These are phyloP conservation scores for Posidonia oceanica DNA, from an alignment of 116 monocot species.

Conservation along the genomic window DNA sequence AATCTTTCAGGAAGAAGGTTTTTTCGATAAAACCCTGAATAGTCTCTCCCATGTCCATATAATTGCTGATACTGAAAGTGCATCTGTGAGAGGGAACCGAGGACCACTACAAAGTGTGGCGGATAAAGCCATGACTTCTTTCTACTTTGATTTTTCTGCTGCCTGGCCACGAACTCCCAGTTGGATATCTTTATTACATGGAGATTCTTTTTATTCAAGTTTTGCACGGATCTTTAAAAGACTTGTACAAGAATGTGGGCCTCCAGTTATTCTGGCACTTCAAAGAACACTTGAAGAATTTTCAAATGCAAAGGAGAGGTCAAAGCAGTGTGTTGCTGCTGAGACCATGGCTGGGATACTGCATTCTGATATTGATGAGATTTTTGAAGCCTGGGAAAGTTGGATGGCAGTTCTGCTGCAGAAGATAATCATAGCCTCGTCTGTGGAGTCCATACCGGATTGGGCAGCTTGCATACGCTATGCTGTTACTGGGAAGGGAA, in stretches of 20 bases:
- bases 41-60: slow-evolving; percentile 93
- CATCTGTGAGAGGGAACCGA: slow-evolving; percentile 45
- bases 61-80: slow-evolving; percentile 57
- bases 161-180: slow-evolving; percentile 94
- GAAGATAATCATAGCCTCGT: slow-evolving; percentile 63
- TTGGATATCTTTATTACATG: slow-evolving; percentile 69
- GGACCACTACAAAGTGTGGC: slow-evolving; percentile 63
- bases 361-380: slow-evolving; percentile 76
- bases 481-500: slow-evolving; percentile 98
- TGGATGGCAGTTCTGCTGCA: slow-evolving; percentile 65
- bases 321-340: slow-evolving; percentile 91
- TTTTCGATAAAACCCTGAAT: slow-evolving; percentile 57
- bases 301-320: slow-evolving; percentile 67
- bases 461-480: slow-evolving; percentile 97
- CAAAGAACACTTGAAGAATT: slow-evolving; percentile 52
- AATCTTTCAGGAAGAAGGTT: slow-evolving; percentile 62
- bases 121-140: slow-evolving; percentile 84
- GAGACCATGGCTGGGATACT: slow-evolving; percentile 89
- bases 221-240: slow-evolving; percentile 89
- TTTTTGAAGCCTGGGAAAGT: slow-evolving; percentile 59
- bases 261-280: slow-evolving; percentile 40
- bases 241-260: slow-evolving; percentile 79
- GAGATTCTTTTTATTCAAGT: slow-evolving; percentile 70
- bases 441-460: slow-evolving; percentile 81
- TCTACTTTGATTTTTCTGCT: slow-evolving; percentile 96